A percentile compares a stretch with the other conserved stretches of the same genome.
Conservation (phyloP, 169 alveolate species). For the Plasmodium adleri region DNA sequence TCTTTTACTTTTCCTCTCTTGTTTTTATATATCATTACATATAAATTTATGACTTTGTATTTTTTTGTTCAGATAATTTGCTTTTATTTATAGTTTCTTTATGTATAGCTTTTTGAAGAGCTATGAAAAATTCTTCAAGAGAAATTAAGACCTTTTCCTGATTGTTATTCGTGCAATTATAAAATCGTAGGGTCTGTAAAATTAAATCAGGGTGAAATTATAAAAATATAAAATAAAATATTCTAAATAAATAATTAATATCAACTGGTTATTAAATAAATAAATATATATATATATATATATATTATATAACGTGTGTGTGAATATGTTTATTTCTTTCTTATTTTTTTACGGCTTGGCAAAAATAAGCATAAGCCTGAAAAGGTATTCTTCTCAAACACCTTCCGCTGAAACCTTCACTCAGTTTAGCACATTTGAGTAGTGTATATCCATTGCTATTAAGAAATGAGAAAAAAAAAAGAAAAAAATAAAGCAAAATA, state of each 20-base stretch:
- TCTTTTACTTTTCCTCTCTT: no score
- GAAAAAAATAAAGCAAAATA: background rate
- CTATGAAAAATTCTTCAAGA: constrained; percentile 57
- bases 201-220: background rate
- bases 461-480: background rate
- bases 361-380: constrained; percentile 80
- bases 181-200: constrained; percentile 72
- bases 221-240: background rate
- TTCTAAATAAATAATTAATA: background rate
- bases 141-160: constrained; percentile 52
- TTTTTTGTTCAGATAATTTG: constrained; percentile 33
- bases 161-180: constrained; percentile 52
- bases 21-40: no score
- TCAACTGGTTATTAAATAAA: background rate
- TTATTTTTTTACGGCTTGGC: constrained; percentile 67
- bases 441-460: constrained; percentile 60
- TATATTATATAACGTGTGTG: no score
- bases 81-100: constrained; percentile 44
- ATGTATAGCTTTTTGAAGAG: constrained; percentile 56
- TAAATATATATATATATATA: constrained; percentile 16
- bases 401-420: constrained; percentile 85
- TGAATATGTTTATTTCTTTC: background rate
- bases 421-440: constrained; percentile 65
- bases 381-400: constrained; percentile 87
- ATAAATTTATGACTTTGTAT: no score